Conservation (phyloP, 225 moss, liverwort and hornwort species). For the Thuidium tamariscinum region DNA sequence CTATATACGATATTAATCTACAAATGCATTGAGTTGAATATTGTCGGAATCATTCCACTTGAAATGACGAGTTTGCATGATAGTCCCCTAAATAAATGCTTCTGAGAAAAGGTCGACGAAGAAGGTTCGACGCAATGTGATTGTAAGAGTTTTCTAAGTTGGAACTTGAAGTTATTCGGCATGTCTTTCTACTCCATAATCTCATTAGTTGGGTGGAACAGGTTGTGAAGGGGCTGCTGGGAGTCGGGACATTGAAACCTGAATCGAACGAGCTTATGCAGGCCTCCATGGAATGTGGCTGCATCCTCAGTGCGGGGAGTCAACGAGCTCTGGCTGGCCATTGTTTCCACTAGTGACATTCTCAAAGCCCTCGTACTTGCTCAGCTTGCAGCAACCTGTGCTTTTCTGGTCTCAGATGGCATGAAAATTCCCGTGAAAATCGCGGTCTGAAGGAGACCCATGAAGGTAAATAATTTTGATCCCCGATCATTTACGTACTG, state of each 20-base stretch:
- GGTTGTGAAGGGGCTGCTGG: neutral
- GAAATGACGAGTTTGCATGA: neutral
- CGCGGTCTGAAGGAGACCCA: slow-evolving; percentile 34
- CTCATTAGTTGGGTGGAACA: neutral
- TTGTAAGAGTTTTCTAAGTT: neutral
- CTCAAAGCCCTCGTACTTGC: neutral
- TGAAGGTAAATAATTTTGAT: slow-evolving; percentile 5
- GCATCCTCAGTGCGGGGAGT: neutral
- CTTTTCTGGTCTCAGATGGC: slow-evolving; percentile 49
- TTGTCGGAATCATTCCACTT: neutral
- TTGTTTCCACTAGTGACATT: neutral
- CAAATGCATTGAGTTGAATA: neutral
- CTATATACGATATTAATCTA: neutral
- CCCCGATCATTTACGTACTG: neutral
- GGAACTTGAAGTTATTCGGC: neutral
- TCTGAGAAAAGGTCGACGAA: neutral
- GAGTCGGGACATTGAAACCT: neutral
- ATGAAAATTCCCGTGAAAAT: slow-evolving; percentile 56
- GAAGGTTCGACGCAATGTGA: neutral
- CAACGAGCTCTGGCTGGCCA: neutral
- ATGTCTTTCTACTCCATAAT: neutral
- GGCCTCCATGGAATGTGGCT: neutral
- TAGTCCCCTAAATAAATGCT: neutral
- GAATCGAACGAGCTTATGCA: neutral
- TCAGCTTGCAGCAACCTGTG: neutral